Conservation (phyloP, 2,329 filamentous ascomycete species). For the Lithohypha guttulata region DNA sequence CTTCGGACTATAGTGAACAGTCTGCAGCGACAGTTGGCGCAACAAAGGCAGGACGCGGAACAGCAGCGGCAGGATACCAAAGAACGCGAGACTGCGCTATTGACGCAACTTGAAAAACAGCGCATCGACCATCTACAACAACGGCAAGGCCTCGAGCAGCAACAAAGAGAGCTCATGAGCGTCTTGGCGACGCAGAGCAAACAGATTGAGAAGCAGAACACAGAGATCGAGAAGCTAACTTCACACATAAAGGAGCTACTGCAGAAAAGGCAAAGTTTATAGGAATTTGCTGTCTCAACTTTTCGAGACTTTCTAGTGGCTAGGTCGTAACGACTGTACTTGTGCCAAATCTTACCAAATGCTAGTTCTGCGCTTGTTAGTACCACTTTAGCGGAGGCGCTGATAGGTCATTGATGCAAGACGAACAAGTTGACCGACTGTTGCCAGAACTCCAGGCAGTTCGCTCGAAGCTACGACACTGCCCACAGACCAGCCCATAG, state of each 20-base stretch:
- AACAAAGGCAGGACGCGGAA: conserved; percentile 8
- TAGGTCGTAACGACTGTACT: no score
- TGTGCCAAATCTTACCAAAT: no score
- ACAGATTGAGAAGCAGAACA: conserved; percentile 10
- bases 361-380: no score
- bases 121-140: conserved; percentile 3
- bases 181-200: no score
- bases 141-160: conserved; percentile 8
- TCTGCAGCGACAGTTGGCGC: conserved; percentile 11
- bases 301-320: no score
- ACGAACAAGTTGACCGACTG: no score
- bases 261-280: background rate
- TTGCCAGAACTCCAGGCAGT: no score
- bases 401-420: no score
- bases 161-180: conserved; percentile 10
- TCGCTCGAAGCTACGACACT: background rate
- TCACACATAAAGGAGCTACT: conserved; percentile 7
- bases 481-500: background rate
- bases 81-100: background rate
- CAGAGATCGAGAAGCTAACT: no score
- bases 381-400: no score
- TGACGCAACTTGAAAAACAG: conserved; percentile 5
- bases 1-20: conserved; percentile 9
- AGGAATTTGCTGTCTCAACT: no score
- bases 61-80: background rate